A percentile compares a stretch with the other conserved stretches of the same genome.
Conservation (phyloP, 2,329 filamentous ascomycete species). For the Claviceps spartinae region DNA sequence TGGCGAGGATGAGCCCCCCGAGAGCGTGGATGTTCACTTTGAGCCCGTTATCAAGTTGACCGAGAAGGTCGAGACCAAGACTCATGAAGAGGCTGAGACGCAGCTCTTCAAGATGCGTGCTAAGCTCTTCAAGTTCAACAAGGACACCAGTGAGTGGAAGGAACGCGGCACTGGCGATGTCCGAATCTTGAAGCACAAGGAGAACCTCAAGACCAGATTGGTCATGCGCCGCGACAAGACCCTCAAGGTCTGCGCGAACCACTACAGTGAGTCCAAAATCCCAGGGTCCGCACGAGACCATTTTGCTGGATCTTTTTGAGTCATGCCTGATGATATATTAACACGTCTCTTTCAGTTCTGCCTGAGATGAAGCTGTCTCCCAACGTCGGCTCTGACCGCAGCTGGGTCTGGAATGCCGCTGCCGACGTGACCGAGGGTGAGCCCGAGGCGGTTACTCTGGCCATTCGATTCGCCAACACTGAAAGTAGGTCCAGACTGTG, state of each 20-base stretch:
- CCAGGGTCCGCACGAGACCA: no score
- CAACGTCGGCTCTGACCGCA: slow-evolving; percentile 95
- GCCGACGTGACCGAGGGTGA: slow-evolving; percentile 97
- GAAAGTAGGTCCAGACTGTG: slow-evolving; percentile 58
- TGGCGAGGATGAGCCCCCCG: slow-evolving; percentile 60
- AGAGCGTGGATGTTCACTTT: slow-evolving; percentile 91
- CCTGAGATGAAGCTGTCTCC: slow-evolving; percentile 98
- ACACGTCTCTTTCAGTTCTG: slow-evolving; percentile 47
- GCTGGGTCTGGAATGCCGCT: slow-evolving; percentile 98
- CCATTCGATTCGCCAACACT: slow-evolving; percentile 93
- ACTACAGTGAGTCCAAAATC: slow-evolving; percentile 64
- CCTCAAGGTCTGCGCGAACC: slow-evolving; percentile 99
- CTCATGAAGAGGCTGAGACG: slow-evolving; percentile 96
- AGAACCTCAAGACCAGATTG: slow-evolving; percentile 92
- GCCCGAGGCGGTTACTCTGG: slow-evolving; percentile 87
- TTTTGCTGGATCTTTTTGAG: no score
- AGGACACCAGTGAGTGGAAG: slow-evolving; percentile 92
- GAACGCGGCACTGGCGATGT: slow-evolving; percentile 97
- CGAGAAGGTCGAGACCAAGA: slow-evolving; percentile 93
- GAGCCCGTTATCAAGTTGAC: slow-evolving; percentile 93
- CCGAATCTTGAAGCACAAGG: slow-evolving; percentile 93
- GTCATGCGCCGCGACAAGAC: slow-evolving; percentile 99
- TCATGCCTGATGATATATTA: slow-evolving; percentile 1
- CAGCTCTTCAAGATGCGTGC: slow-evolving; percentile 99
- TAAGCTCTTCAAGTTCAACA: slow-evolving; percentile 97